Percentiles rank a stretch among this genome's conserved stretches.
phyloP scores from a whole-genome alignment of 441 rosid species.

The Adansonia rubrostipa region DNA sequence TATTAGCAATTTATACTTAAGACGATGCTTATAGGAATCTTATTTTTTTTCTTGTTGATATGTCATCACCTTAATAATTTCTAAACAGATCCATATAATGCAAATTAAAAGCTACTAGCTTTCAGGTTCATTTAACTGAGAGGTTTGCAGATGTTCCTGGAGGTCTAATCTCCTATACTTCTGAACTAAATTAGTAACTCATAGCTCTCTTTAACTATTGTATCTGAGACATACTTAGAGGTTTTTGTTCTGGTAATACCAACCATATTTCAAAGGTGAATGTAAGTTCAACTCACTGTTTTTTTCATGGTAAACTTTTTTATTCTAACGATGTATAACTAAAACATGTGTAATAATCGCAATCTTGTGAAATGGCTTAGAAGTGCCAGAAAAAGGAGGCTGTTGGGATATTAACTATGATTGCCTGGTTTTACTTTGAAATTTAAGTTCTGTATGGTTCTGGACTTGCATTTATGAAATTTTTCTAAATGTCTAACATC shows the following conservation, averaged over 20 bases:
- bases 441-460: background rate
- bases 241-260: too few species aligned
- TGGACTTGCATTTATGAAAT: background rate
- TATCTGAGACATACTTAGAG: too few species aligned
- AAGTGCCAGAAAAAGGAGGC: background rate
- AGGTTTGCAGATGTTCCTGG: constrained; percentile 7
- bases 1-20: background rate
- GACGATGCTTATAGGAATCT: background rate
- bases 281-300: background rate
- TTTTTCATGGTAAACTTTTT: background rate
- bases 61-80: background rate
- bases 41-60: background rate
- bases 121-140: background rate
- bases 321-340: background rate
- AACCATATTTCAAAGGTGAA: background rate
- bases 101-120: background rate
- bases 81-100: background rate
- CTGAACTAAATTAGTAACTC: background rate
- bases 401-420: background rate
- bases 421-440: background rate
- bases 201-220: background rate
- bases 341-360: background rate
- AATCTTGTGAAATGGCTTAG: background rate
- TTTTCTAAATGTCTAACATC: background rate
- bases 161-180: background rate